A percentile compares a stretch with the other conserved stretches of the same genome.
Evolutionary conservation across 2,329 filamentous ascomycete species (phyloP).

Genomic region (Penicillium frequentans): DNA sequence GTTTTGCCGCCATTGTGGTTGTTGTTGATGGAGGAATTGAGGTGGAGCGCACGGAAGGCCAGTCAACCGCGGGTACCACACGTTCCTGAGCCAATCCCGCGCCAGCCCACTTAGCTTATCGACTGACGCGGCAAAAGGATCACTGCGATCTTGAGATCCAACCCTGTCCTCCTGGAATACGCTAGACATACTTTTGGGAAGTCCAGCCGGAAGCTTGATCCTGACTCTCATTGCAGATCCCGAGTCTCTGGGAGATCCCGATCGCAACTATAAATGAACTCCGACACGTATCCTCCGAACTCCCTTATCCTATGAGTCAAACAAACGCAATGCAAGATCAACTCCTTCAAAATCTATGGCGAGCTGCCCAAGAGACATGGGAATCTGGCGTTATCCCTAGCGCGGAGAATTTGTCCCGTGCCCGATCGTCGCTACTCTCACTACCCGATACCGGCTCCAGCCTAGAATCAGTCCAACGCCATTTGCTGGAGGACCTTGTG

Average conservation of each 20-base stretch:
- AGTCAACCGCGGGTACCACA: slow-evolving; percentile 6
- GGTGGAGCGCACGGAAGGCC: not conserved
- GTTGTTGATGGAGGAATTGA: not conserved
- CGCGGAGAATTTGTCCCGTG: slow-evolving; percentile 27
- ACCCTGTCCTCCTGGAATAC: not conserved
- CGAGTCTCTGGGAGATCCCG: slow-evolving; percentile 12
- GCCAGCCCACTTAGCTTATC: not conserved
- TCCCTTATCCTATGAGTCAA: not conserved
- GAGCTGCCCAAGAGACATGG: slow-evolving; percentile 29
- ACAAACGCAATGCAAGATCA: slow-evolving; percentile 17
- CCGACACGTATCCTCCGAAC: too few relatives aligned
- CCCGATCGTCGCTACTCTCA: slow-evolving; percentile 34
- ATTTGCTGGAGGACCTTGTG: slow-evolving; percentile 44
- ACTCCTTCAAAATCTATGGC: slow-evolving; percentile 32
- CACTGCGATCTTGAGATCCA: not conserved
- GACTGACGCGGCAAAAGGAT: not conserved
- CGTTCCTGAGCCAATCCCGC: slow-evolving; percentile 1
- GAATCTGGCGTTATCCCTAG: slow-evolving; percentile 34
- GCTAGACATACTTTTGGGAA: slow-evolving; percentile 7
- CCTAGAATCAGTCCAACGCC: slow-evolving; percentile 32
- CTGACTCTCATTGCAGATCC: slow-evolving; percentile 9
- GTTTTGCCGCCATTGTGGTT: slow-evolving; percentile 34
- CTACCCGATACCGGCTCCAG: slow-evolving; percentile 32
- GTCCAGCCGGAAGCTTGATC: slow-evolving; percentile 14
- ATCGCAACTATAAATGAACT: slow-evolving; percentile 6